Conservation (phyloP, 179 eudicot species). For the Camellia oleifera region DNA sequence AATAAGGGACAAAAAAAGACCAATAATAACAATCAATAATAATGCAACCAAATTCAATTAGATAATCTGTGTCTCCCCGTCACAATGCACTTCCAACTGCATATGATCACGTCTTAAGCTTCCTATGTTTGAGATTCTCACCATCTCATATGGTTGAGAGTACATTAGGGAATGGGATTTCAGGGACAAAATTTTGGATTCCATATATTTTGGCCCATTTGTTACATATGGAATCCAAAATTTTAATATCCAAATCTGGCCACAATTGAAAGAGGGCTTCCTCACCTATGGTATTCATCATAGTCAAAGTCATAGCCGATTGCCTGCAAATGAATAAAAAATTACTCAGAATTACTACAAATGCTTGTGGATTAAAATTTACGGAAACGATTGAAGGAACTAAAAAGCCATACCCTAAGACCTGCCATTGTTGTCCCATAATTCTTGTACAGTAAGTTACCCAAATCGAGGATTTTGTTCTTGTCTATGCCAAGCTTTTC, state of each 20-base stretch:
- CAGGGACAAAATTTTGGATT: too few species aligned
- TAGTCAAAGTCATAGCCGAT: conserved; percentile 94
- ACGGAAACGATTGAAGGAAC: conserved; percentile 4
- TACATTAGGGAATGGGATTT: too few species aligned
- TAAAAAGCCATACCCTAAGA: conserved; percentile 57
- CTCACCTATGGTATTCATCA: conserved; percentile 83
- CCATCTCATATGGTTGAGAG: too few species aligned
- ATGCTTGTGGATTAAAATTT: neutral
- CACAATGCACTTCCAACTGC: too few species aligned
- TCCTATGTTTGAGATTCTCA: too few species aligned
- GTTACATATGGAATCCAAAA: too few species aligned
- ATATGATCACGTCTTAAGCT: too few species aligned
- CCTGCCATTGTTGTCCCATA: conserved; percentile 98
- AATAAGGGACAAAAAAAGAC: neutral
- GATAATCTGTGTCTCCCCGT: too few species aligned
- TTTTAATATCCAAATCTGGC: too few species aligned
- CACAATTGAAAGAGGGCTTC: neutral
- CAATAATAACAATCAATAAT: neutral
- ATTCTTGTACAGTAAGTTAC: conserved; percentile 66
- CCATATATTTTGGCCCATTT: too few species aligned
- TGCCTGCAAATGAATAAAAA: conserved; percentile 41
- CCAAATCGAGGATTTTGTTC: conserved; percentile 49
- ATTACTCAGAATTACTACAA: neutral
- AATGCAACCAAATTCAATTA: too few species aligned
- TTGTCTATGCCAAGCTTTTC: conserved; percentile 72